A percentile compares a stretch with the other conserved stretches of the same genome.
Evolutionary conservation across 1,284 basidiomycete genomes (phyloP).

Genomic region (Omphalotus olearius): DNA sequence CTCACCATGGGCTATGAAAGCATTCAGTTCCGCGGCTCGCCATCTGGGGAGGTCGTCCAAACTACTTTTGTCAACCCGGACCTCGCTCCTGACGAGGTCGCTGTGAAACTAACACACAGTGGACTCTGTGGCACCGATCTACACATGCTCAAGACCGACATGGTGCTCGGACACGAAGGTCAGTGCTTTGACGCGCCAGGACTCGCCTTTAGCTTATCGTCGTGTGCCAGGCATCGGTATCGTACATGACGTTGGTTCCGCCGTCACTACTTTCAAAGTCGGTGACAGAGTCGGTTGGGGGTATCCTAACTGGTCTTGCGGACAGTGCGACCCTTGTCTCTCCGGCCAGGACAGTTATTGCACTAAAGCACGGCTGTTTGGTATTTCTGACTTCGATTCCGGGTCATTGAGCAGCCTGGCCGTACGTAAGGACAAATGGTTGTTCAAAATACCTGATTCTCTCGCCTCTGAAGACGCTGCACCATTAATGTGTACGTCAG

Average conservation of each 20-base stretch:
- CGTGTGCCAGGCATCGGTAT: conserved; percentile 33
- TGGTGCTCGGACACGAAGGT: conserved; percentile 48
- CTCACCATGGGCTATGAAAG: conserved; percentile 4
- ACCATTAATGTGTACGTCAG: conserved; percentile 44
- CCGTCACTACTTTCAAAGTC: conserved; percentile 46
- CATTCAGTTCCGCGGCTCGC: conserved; percentile 7
- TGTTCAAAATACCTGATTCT: conserved; percentile 59
- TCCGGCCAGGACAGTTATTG: conserved; percentile 41
- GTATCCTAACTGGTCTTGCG: conserved; percentile 13
- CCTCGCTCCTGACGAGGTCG: conserved; percentile 25
- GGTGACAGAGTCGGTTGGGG: conserved; percentile 20
- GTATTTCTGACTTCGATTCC: conserved; percentile 40
- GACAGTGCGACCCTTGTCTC: conserved; percentile 15
- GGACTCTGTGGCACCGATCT: conserved; percentile 46
- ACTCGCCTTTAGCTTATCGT: neutral
- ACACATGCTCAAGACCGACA: conserved; percentile 23
- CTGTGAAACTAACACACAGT: conserved; percentile 34
- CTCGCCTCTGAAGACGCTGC: conserved; percentile 45
- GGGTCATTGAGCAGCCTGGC: conserved; percentile 61
- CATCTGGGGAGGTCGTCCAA: conserved; percentile 6
- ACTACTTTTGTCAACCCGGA: conserved; percentile 3
- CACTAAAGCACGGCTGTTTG: conserved; percentile 31
- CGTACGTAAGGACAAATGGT: conserved; percentile 57
- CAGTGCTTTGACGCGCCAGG: neutral
- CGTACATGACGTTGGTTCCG: conserved; percentile 41